Percentiles rank a stretch among this genome's conserved stretches.
phyloP scores from a whole-genome alignment of 2,329 filamentous ascomycete species.

The Hymenoscyphus albidus region DNA sequence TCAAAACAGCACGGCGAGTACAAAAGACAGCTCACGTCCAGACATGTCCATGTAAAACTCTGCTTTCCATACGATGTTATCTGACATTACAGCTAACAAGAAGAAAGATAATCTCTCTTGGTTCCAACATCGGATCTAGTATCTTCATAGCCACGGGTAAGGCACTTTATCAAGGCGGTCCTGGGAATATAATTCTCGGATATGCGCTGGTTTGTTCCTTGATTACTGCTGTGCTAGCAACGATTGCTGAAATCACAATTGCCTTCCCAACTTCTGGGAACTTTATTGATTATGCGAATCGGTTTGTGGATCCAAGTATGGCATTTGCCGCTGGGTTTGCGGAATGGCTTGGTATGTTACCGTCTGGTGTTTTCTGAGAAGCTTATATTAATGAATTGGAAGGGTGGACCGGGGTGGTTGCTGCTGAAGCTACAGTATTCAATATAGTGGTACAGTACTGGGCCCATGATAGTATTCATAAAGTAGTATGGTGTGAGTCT shows the following conservation, averaged over 20 bases:
- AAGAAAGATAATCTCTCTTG: slow-evolving; percentile 29
- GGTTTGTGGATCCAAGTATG: slow-evolving; percentile 18
- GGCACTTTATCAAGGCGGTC: slow-evolving; percentile 41
- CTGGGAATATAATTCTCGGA: slow-evolving; percentile 40
- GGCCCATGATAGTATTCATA: slow-evolving; percentile 19
- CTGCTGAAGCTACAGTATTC: slow-evolving; percentile 29
- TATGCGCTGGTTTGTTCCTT: slow-evolving; percentile 45
- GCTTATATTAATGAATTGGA: background rate
- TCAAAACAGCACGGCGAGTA: background rate
- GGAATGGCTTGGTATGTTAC: slow-evolving; percentile 28
- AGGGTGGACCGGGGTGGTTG: slow-evolving; percentile 30
- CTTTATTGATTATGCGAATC: slow-evolving; percentile 19
- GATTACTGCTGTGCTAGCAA: slow-evolving; percentile 44
- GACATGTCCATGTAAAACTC: background rate
- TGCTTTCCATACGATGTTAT: background rate
- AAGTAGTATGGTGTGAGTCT: slow-evolving; percentile 18
- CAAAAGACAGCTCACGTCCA: background rate
- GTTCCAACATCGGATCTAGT: slow-evolving; percentile 42
- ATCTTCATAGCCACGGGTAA: slow-evolving; percentile 45
- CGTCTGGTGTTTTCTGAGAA: background rate
- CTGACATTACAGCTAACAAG: background rate
- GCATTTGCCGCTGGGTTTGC: slow-evolving; percentile 33
- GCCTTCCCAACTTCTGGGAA: slow-evolving; percentile 39
- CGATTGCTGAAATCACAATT: slow-evolving; percentile 39
- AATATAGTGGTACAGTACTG: slow-evolving; percentile 28